Percentiles rank a stretch among this genome's conserved stretches.
These are phyloP conservation scores for Geotrichum klebahnii DNA, from an alignment of 1,139 yeast species.

Conservation along the genomic window DNA sequence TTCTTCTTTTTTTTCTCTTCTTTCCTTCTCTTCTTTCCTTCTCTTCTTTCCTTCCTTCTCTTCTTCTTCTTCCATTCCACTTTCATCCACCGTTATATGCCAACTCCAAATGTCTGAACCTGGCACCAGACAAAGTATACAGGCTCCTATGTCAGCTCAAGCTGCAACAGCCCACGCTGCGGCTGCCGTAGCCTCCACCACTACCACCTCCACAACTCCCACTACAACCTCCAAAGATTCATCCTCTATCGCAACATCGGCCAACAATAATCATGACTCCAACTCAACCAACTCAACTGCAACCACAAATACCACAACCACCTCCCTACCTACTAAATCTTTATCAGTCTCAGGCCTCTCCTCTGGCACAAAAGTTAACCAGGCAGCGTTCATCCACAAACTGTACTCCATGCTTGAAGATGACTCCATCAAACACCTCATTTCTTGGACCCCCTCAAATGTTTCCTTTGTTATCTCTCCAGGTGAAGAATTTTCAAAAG, in stretches of 20 bases:
- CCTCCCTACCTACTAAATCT: slow-evolving; percentile 13
- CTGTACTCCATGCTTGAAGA: slow-evolving; percentile 59
- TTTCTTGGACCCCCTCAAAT: slow-evolving; percentile 72
- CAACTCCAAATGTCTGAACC: neutral
- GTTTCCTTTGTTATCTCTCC: slow-evolving; percentile 46
- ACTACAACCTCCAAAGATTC: neutral
- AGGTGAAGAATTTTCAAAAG: slow-evolving; percentile 46
- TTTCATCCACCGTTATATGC: neutral
- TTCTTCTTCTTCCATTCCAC: neutral
- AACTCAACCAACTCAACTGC: neutral
- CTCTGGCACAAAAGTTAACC: slow-evolving; percentile 39
- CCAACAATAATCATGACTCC: neutral
- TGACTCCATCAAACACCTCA: slow-evolving; percentile 48
- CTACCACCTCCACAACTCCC: neutral
- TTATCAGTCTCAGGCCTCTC: slow-evolving; percentile 37
- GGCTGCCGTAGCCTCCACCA: too few species aligned
- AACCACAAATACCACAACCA: neutral
- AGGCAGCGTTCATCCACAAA: slow-evolving; percentile 58
- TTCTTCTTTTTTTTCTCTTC: neutral
- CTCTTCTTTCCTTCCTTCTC: neutral
- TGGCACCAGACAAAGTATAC: neutral
- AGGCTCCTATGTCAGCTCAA: too few species aligned
- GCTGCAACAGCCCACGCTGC: neutral
- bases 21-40: neutral
- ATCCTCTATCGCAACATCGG: neutral